These are phyloP conservation scores for Xylaria arbuscula DNA, from an alignment of 2,329 filamentous ascomycete species.

Conservation along the genomic window DNA sequence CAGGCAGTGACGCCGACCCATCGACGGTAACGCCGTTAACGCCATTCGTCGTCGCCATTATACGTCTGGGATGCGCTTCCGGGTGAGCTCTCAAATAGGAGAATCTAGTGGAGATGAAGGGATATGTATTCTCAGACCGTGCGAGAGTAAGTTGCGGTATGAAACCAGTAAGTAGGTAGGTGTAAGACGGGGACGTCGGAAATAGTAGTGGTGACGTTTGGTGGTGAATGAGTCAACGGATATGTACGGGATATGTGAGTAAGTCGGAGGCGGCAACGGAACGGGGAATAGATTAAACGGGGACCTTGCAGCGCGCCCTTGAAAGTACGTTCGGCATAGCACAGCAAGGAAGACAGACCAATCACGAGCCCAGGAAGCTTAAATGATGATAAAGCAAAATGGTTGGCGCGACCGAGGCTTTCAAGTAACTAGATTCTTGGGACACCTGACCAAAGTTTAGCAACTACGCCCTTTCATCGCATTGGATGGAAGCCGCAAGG, in stretches of 20 bases:
- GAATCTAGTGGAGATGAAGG: background rate
- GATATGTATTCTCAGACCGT: background rate
- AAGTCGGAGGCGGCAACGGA: slow-evolving; percentile 8
- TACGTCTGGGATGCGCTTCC: slow-evolving; percentile 8
- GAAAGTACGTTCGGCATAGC: background rate
- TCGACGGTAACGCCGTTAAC: slow-evolving; percentile 19
- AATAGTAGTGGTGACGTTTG: background rate
- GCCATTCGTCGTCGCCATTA: slow-evolving; percentile 28
- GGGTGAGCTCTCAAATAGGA: background rate
- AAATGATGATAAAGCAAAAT: background rate
- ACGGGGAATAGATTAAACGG: background rate
- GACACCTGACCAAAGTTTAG: slow-evolving; percentile 14
- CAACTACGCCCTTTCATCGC: background rate
- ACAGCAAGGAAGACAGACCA: background rate
- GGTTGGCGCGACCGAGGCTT: slow-evolving; percentile 2
- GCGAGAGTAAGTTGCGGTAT: background rate
- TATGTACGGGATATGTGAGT: background rate
- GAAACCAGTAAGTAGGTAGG: background rate
- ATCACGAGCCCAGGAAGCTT: background rate
- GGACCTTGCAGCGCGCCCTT: background rate
- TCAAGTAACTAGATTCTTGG: background rate
- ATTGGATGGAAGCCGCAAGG: background rate
- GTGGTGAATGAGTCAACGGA: background rate
- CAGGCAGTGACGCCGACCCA: slow-evolving; percentile 27
- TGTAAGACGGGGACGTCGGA: slow-evolving; percentile 3